Evolutionary conservation across 2,329 filamentous ascomycete species (phyloP).

Genomic region (Cercospora beticola): DNA sequence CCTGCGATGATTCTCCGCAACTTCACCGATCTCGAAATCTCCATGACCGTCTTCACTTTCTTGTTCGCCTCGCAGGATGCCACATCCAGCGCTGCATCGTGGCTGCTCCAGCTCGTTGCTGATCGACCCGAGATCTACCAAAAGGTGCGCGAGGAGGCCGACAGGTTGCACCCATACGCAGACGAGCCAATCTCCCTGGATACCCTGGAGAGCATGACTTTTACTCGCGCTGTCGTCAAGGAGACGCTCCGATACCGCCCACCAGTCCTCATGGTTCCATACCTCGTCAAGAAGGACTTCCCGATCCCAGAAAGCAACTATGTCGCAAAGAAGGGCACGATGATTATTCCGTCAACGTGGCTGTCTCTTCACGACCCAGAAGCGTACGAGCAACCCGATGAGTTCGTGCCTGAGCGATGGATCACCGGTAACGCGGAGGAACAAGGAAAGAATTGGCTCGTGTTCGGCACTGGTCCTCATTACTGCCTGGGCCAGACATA

Average conservation of each 20-base stretch:
- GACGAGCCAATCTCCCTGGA: conserved; percentile 65
- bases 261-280: conserved; percentile 95
- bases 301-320: conserved; percentile 76
- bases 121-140: conserved; percentile 91
- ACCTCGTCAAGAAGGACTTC: conserved; percentile 91
- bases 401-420: conserved; percentile 85
- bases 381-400: conserved; percentile 84
- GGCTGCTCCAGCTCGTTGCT: conserved; percentile 92
- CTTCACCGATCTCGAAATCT: conserved; percentile 88
- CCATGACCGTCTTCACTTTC: conserved; percentile 74
- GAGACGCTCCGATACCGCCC: conserved; percentile 92
- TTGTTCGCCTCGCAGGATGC: conserved; percentile 87
- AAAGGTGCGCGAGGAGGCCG: conserved; percentile 77
- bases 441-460: conserved; percentile 93
- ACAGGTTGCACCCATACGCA: conserved; percentile 31
- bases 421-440: conserved; percentile 85
- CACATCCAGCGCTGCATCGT: conserved; percentile 87
- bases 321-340: conserved; percentile 91
- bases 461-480: conserved; percentile 93
- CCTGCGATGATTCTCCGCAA: conserved; percentile 80
- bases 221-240: conserved; percentile 87
- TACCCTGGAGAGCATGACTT: conserved; percentile 77
- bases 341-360: conserved; percentile 92
- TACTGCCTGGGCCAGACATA: conserved; percentile 96
- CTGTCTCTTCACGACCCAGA: conserved; percentile 89